A percentile compares a stretch with the other conserved stretches of the same genome.
Evolutionary conservation across 805 yeast genomes (phyloP).

Genomic region (Helenozyma baotianmanensis): DNA sequence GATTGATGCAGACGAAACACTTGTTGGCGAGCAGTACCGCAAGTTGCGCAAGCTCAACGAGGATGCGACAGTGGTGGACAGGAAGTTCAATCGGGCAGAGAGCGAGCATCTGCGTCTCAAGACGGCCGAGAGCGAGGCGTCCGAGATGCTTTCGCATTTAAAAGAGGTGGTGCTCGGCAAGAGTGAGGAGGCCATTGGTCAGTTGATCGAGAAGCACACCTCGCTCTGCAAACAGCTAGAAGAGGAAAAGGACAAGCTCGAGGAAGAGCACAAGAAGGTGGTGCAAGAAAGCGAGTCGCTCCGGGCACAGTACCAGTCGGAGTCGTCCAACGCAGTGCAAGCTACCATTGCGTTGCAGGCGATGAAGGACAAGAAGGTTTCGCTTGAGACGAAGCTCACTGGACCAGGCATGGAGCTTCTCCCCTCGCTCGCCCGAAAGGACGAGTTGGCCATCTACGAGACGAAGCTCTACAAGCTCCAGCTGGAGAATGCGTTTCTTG

Average conservation of each 20-base stretch:
- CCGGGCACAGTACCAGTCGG: constrained; percentile 29
- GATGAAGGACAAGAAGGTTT: constrained; percentile 16
- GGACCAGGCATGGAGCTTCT: constrained; percentile 34
- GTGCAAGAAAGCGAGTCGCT: constrained; percentile 25
- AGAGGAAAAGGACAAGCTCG: constrained; percentile 23
- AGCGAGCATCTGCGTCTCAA: constrained; percentile 22
- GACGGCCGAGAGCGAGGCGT: constrained; percentile 6
- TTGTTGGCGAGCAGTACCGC: constrained; percentile 41
- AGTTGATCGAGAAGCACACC: constrained; percentile 16
- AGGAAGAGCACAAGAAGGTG: constrained; percentile 22
- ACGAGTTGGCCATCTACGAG: constrained; percentile 27
- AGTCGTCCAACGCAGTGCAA: constrained; percentile 31
- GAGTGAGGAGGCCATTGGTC: constrained; percentile 10
- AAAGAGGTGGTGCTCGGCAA: constrained; percentile 11
- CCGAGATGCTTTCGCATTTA: constrained; percentile 7
- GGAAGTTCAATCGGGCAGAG: constrained; percentile 27
- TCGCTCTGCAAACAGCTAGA: constrained; percentile 18
- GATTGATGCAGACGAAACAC: constrained; percentile 31
- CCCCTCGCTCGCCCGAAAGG: constrained; percentile 32
- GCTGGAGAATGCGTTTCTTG: constrained; percentile 27
- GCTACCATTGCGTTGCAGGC: constrained; percentile 18
- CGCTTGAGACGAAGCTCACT: constrained; percentile 19
- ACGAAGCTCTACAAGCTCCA: constrained; percentile 20
- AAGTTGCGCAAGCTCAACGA: constrained; percentile 31
- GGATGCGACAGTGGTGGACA: constrained; percentile 28